These are phyloP conservation scores for Microsporum audouinii DNA, from an alignment of 2,329 filamentous ascomycete species.

Conservation along the genomic window DNA sequence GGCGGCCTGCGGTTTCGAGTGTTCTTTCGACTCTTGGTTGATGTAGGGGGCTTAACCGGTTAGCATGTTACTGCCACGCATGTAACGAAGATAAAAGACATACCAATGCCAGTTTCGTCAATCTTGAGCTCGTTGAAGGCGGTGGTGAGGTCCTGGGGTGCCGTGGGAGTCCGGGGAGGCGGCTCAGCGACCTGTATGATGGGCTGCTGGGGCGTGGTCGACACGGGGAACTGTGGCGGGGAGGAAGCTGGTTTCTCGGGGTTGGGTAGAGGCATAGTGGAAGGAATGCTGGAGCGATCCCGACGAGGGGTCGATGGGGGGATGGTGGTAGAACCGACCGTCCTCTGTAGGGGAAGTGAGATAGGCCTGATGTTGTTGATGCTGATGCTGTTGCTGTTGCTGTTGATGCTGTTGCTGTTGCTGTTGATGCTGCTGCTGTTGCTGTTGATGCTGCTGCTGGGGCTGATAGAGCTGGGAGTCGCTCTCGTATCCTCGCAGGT, in stretches of 20 bases:
- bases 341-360: conserved; percentile 38
- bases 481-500: background rate
- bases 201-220: background rate
- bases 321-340: conserved; percentile 25
- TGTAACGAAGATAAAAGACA: conserved; percentile 21
- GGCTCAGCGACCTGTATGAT: background rate
- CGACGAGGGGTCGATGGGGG: conserved; percentile 10
- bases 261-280: background rate
- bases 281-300: background rate
- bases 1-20: conserved; percentile 43
- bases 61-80: background rate
- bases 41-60: conserved; percentile 53
- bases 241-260: background rate
- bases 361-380: conserved; percentile 1
- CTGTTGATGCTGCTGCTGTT: conserved; percentile 6
- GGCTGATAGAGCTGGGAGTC: background rate
- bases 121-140: conserved; percentile 79
- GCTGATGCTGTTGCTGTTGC: background rate
- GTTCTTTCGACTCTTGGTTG: conserved; percentile 47
- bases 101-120: conserved; percentile 75
- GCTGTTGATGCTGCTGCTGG: conserved; percentile 6
- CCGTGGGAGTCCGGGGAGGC: background rate
- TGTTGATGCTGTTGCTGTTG: background rate
- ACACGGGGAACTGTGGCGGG: background rate
- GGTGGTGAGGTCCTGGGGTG: conserved; percentile 46